Conservation (phyloP, 1,284 basidiomycete species). For the Ustilago shanxiensis region DNA sequence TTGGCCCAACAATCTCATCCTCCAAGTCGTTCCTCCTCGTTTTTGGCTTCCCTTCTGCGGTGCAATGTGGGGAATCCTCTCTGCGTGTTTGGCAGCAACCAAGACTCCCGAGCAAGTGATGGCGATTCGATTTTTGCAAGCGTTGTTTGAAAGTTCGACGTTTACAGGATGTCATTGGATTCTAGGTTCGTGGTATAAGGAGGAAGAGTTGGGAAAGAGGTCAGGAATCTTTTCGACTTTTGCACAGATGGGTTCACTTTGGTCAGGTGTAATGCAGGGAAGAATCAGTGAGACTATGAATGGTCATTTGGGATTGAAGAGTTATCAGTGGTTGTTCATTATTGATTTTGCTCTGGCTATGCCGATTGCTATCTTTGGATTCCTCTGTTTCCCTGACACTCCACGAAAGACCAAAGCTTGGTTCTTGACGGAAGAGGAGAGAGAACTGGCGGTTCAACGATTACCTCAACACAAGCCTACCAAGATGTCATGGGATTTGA, state of each 20-base stretch:
- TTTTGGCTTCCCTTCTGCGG: conserved; percentile 56
- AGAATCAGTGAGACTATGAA: conserved; percentile 77
- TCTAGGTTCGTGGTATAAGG: conserved; percentile 81
- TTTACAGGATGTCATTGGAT: conserved; percentile 74
- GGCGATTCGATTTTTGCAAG: conserved; percentile 81
- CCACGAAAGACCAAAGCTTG: conserved; percentile 77
- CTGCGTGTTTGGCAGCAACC: conserved; percentile 41
- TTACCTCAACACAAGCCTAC: conserved; percentile 73
- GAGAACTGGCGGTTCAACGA: conserved; percentile 47
- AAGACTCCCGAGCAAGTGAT: conserved; percentile 74
- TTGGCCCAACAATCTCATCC: conserved; percentile 65
- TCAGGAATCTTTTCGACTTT: conserved; percentile 80
- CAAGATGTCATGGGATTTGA: conserved; percentile 66
- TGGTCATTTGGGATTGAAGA: conserved; percentile 75
- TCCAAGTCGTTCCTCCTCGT: conserved; percentile 63
- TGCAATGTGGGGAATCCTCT: conserved; percentile 60
- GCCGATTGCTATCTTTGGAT: conserved; percentile 78
- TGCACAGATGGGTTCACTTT: conserved; percentile 74
- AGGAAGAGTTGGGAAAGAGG: conserved; percentile 78
- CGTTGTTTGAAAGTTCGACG: conserved; percentile 77
- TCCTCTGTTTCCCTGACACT: conserved; percentile 79
- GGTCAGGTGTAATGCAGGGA: conserved; percentile 80
- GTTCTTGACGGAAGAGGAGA: conserved; percentile 77
- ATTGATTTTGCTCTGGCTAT: conserved; percentile 81
- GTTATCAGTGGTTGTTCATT: conserved; percentile 81